Evolutionary conservation across 805 yeast species (phyloP), one percentile per base, ranked within the genome.

Genomic region (Saturnispora serradocipensis): DNA sequence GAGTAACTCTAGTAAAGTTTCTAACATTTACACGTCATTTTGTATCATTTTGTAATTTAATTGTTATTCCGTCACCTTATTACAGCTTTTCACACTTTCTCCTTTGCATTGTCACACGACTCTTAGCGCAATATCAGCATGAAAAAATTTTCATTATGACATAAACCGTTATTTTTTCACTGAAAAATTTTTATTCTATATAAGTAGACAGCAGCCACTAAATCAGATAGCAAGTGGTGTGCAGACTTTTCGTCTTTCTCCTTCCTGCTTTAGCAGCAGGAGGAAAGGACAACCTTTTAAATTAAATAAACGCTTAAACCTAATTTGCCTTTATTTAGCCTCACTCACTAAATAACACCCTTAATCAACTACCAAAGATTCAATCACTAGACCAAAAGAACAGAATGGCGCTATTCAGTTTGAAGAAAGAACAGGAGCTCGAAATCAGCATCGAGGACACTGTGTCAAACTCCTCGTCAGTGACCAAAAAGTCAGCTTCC

Each of bases 221-320:
- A 5, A 22, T 18, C n/a, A 11, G 10, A 10, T 13, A 18, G 24
- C 22, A 13, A 8, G 11, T 13, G 11, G 9, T 4, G 11, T 25
- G 11, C 15, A 7, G 18, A 13, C 13, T 42, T 48, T 40, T 49
- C 46, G 43, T 44, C 47, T 38, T 49, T 43, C 51, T 44, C 51
- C 45, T 45, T 43, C 45, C 46, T 25, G 22, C 20, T 24, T 32
- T 40, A 43, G 43, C 24, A 49, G 47, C 42, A 38, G 42, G 24
- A 38, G 42, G 42, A 38, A 38, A 38, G 42, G 42, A 18, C 22
- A 38, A 38, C 42, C 42, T 20, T 38, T 38, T 18, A 18, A 38
- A 38, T 9, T 16, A 18, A 38, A 35, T 35, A 38, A 38, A 38
- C 20, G 22, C 24, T 38, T 18, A 38, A 38, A 16, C 25, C 22